Evolutionary conservation across 805 yeast species (phyloP).

Genomic region (Metschnikowia chrysomelidarum): DNA sequence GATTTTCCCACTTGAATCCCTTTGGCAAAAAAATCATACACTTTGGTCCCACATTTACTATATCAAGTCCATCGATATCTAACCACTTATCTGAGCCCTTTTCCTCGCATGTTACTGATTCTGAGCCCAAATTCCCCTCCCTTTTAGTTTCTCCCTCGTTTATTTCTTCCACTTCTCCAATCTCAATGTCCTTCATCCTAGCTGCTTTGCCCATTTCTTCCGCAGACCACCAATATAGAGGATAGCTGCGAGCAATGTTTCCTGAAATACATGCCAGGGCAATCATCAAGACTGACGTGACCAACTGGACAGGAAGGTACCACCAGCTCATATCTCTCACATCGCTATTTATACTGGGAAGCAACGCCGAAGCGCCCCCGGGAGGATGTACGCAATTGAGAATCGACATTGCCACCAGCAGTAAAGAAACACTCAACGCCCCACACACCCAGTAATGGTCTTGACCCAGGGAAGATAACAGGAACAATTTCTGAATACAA

Average conservation of each 20-base stretch:
- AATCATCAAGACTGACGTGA: slow-evolving; percentile 47
- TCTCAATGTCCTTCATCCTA: too few relatives aligned
- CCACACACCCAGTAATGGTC: slow-evolving; percentile 56
- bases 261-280: slow-evolving; percentile 52
- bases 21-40: too few relatives aligned
- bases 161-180: too few relatives aligned
- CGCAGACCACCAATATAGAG: slow-evolving; percentile 62
- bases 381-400: slow-evolving; percentile 67
- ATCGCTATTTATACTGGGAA: slow-evolving; percentile 49
- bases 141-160: too few relatives aligned
- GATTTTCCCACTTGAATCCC: too few relatives aligned
- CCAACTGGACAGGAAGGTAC: slow-evolving; percentile 55
- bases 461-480: slow-evolving; percentile 40
- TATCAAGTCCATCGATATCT: too few relatives aligned
- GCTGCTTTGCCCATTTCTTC: slow-evolving; percentile 17
- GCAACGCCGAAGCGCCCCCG: slow-evolving; percentile 65
- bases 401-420: slow-evolving; percentile 53
- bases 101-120: too few relatives aligned
- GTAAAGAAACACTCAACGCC: slow-evolving; percentile 52
- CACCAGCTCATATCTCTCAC: slow-evolving; percentile 61
- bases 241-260: slow-evolving; percentile 53
- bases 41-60: too few relatives aligned
- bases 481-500: slow-evolving; percentile 52
- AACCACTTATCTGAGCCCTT: too few relatives aligned
- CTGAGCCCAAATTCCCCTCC: too few relatives aligned